Evolutionary conservation across 495 filamentous ascomycete genomes (phyloP).

Genomic region (Lophiotrema nucula): DNA sequence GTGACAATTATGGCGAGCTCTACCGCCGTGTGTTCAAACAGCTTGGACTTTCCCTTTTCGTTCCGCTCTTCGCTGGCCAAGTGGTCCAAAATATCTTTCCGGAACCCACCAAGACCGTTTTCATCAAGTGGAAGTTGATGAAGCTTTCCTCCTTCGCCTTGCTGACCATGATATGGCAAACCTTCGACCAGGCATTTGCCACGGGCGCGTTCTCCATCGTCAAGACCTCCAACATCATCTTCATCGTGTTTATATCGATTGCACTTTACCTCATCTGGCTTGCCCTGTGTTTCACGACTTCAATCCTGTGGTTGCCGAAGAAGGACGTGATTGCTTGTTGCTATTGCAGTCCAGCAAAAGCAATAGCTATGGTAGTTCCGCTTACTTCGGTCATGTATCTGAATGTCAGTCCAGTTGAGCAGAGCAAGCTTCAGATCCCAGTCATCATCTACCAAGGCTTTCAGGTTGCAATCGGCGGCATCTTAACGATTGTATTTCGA

Average conservation of each 20-base stretch:
- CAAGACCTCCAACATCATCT: constrained; percentile 41
- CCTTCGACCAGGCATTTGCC: constrained; percentile 47
- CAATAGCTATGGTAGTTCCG: constrained; percentile 45
- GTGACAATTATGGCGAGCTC: constrained; percentile 36
- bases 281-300: constrained; percentile 36
- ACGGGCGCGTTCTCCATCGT: constrained; percentile 40
- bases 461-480: constrained; percentile 36
- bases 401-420: constrained; percentile 28
- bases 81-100: constrained; percentile 38
- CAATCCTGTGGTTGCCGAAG: constrained; percentile 40
- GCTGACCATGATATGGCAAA: constrained; percentile 44
- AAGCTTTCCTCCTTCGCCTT: constrained; percentile 42
- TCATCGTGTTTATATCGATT: constrained; percentile 45
- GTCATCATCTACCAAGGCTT: constrained; percentile 45
- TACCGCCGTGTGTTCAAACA: constrained; percentile 45
- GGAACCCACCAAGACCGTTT: constrained; percentile 36
- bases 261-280: constrained; percentile 42
- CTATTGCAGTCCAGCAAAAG: constrained; percentile 47
- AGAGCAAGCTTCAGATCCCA: constrained; percentile 41
- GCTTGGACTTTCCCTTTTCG: constrained; percentile 45
- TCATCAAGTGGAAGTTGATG: constrained; percentile 40
- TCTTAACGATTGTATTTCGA: constrained; percentile 39
- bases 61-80: constrained; percentile 45
- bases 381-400: constrained; percentile 40
- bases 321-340: constrained; percentile 45